phyloP scores from a whole-genome alignment of 805 yeast species.

The Pichia thaimueangensis region DNA sequence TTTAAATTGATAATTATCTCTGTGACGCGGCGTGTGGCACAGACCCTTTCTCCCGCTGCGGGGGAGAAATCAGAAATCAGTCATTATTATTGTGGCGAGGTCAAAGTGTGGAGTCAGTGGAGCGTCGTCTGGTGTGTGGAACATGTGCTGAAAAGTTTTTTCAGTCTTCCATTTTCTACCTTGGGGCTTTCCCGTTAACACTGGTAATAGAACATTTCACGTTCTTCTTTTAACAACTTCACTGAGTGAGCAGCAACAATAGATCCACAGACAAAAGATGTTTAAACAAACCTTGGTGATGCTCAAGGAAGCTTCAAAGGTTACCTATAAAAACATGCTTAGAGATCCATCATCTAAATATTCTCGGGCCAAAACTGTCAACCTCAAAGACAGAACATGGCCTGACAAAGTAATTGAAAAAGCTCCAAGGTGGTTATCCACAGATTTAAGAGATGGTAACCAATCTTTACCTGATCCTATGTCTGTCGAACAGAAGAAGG shows the following conservation, averaged over 20 bases:
- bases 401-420: constrained; percentile 58
- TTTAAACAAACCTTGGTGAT: constrained; percentile 25
- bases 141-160: too few species aligned
- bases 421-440: constrained; percentile 77
- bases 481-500: constrained; percentile 68
- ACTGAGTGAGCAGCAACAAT: too few species aligned
- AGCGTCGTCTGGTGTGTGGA: too few species aligned
- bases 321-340: constrained; percentile 46
- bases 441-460: constrained; percentile 77
- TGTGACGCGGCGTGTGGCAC: too few species aligned
- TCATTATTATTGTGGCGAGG: too few species aligned
- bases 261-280: constrained; percentile 15
- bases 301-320: constrained; percentile 25
- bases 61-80: too few species aligned
- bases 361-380: constrained; percentile 46
- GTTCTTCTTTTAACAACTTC: background rate
- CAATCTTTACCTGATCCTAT: constrained; percentile 80
- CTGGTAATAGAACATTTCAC: background rate
- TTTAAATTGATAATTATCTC: too few species aligned
- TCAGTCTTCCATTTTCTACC: too few species aligned
- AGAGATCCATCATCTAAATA: constrained; percentile 64
- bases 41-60: too few species aligned
- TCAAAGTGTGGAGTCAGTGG: too few species aligned
- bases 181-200: too few species aligned
- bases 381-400: constrained; percentile 63